Percentiles rank a stretch among this genome's conserved stretches.
Evolutionary conservation across 1,284 basidiomycete genomes (phyloP).

Genomic region (Cerrena zonata): DNA sequence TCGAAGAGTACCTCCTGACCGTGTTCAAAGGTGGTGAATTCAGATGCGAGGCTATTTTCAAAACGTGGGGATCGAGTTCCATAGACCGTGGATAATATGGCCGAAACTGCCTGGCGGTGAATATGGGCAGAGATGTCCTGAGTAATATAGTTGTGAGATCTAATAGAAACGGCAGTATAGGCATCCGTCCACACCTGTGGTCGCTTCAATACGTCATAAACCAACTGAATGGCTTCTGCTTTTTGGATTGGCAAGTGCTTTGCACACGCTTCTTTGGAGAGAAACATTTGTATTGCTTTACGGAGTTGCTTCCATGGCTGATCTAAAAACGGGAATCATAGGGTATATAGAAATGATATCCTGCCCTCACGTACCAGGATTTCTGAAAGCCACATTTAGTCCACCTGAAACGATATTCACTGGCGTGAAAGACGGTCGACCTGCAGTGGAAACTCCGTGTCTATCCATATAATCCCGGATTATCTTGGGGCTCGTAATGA

Average conservation of each 20-base stretch:
- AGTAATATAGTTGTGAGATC: too few species aligned
- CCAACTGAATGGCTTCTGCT: constrained; percentile 30
- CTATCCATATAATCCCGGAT: constrained; percentile 21
- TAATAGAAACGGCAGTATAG: too few species aligned
- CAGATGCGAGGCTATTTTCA: constrained; percentile 17
- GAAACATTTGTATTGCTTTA: constrained; percentile 23
- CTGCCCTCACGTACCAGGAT: not conserved
- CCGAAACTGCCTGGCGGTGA: constrained; percentile 24
- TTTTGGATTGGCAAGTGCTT: constrained; percentile 24
- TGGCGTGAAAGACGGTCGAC: not conserved
- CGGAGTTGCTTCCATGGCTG: constrained; percentile 28
- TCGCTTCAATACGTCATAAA: constrained; percentile 27
- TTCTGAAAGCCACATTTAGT: constrained; percentile 7
- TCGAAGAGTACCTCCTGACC: constrained; percentile 23
- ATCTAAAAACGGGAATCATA: too few species aligned
- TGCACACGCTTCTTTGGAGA: constrained; percentile 22
- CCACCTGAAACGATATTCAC: not conserved
- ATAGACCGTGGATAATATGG: constrained; percentile 24
- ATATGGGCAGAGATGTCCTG: constrained; percentile 26
- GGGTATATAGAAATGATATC: not conserved
- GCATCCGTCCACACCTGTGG: constrained; percentile 28
- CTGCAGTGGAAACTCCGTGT: constrained; percentile 17
- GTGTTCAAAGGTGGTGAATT: constrained; percentile 23
- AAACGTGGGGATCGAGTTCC: constrained; percentile 28
- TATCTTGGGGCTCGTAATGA: constrained; percentile 22